Evolutionary conservation across 306 rosid species (phyloP).

Genomic region (Cucumis cinereus): DNA sequence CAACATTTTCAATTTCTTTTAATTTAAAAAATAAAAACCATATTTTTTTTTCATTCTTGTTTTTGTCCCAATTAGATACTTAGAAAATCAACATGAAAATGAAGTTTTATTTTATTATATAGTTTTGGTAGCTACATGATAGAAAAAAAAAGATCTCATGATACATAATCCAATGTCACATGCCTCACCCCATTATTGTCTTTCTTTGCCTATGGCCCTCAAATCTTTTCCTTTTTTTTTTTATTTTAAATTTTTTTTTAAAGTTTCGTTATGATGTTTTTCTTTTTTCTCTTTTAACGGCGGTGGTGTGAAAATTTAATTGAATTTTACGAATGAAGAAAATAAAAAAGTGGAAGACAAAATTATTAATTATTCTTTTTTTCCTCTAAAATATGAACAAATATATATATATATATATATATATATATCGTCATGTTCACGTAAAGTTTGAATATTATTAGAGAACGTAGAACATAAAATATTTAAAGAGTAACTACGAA

Average conservation of each 20-base stretch:
- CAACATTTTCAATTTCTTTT: neutral
- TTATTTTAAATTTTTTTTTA: no score
- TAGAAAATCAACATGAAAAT: neutral
- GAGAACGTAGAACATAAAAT: no score
- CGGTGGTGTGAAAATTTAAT: neutral
- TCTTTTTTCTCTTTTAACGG: neutral
- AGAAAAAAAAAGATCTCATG: neutral
- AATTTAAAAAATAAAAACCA: no score
- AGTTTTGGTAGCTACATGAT: neutral
- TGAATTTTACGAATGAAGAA: neutral
- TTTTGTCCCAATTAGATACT: neutral
- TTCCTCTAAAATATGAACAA: neutral
- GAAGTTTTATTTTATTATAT: neutral
- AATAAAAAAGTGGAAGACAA: neutral
- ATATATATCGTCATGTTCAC: neutral
- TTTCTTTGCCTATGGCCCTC: neutral
- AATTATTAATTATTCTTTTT: neutral
- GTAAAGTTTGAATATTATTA: neutral
- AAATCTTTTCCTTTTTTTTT: neutral
- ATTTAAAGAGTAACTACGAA: no score
- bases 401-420: no score
- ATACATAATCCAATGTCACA: neutral
- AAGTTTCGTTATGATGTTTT: neutral
- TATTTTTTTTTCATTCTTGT: no score
- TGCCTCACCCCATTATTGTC: slow-evolving; percentile 1